Evolutionary conservation across 2,329 filamentous ascomycete species (phyloP).

Genomic region (Torrubiellomyces zombiae): DNA sequence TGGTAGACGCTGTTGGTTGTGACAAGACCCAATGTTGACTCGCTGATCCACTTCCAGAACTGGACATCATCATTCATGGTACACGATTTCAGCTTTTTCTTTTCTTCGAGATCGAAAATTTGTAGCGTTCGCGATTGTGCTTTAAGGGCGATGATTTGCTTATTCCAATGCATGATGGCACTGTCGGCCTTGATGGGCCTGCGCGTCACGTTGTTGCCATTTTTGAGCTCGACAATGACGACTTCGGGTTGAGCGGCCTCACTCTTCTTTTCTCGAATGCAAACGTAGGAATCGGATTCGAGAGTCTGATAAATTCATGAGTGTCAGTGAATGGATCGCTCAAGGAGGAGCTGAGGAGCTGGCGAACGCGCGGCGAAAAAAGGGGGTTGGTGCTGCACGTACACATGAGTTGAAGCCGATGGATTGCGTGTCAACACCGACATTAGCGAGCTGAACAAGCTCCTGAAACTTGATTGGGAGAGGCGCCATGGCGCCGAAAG

Average conservation of each 20-base stretch:
- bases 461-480: conserved; percentile 89
- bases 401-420: conserved; percentile 74
- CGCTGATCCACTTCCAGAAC: conserved; percentile 99
- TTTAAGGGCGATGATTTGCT: conserved; percentile 91
- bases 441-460: conserved; percentile 51
- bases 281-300: conserved; percentile 94
- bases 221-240: conserved; percentile 94
- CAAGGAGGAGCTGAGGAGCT: background rate
- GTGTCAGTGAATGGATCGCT: background rate
- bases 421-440: conserved; percentile 28
- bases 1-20: conserved; percentile 87
- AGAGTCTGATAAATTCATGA: conserved; percentile 50
- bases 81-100: conserved; percentile 91
- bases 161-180: conserved; percentile 98
- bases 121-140: conserved; percentile 88
- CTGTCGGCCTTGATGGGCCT: conserved; percentile 97
- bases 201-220: conserved; percentile 86
- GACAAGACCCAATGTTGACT: conserved; percentile 73
- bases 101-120: conserved; percentile 87
- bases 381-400: conserved; percentile 10
- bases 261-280: conserved; percentile 85
- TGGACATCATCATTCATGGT: conserved; percentile 95
- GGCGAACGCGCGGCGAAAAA: background rate
- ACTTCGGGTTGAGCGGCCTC: conserved; percentile 78
- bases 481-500: conserved; percentile 38